Evolutionary conservation across 805 yeast genomes (phyloP), one percentile per base, ranked within the genome.

Genomic region (Nakazawaea siamensis): DNA sequence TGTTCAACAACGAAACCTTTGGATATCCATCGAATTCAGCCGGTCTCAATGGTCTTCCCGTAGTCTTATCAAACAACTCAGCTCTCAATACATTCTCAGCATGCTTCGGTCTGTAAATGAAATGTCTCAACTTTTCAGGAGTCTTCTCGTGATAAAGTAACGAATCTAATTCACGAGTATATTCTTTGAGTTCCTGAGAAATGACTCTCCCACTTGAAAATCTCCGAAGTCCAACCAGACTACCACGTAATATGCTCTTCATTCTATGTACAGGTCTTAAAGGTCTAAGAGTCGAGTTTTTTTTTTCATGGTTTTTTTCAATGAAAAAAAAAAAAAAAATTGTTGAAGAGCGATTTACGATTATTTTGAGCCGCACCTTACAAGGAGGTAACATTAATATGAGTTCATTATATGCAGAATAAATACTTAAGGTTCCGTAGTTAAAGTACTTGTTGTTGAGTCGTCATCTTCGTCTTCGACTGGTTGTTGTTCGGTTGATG

Each of bases 21-120:
- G 43, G 43, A 8, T 17, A n/a, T 3, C 37, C 38, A 10, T 19
- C 16, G 13, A 24, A 27, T 1, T 19, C 21, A 4, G 34, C 19
- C 10, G 45, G 45, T 21, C 36, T 31, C 9, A 42, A 30, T 18
- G 45, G 45, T 31, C 40, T 34, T 10, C 45, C 45, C 3, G 39
- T 37, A 4, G 24, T 18, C 19, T 29, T 24, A 18, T 38, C 38
- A 16, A 40, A 39, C 34, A 42, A 29, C 24, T 42, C 41, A 11
- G 40, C 38, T 24, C 41, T 35, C 20, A 42, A 29, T 20, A 42
- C 33, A 10, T 27, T 31, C 14, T 33, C 33, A 4, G 43, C 39
- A 27, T 40, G 38, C 24, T 35, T 39, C 7, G 41, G 42, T 29
- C 40, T 39, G 20, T 42, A 42, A 7, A 42, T 32, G 18, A 37